phyloP scores from a whole-genome alignment of 2,329 filamentous ascomycete genomes.

The Helotiales sp. region DNA sequence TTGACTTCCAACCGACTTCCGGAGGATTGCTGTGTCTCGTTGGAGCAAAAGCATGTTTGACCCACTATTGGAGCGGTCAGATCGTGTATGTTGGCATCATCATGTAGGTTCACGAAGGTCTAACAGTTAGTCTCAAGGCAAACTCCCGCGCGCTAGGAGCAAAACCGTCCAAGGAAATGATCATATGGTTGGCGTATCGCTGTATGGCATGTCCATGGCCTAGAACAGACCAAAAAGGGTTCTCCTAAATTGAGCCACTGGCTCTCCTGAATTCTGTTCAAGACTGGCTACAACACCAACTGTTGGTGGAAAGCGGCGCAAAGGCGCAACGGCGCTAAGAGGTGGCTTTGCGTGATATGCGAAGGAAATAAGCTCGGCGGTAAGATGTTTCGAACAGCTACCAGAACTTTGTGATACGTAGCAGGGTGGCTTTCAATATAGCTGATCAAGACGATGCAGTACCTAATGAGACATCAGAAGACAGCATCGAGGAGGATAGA shows the following conservation, averaged over 20 bases:
- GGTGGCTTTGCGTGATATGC: neutral
- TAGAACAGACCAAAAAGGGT: conserved; percentile 1
- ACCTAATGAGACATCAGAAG: neutral
- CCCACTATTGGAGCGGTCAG: neutral
- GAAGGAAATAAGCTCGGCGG: neutral
- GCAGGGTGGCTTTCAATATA: no score
- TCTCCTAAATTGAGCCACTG: neutral
- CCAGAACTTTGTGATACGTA: neutral
- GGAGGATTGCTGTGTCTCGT: neutral
- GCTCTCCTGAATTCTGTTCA: neutral
- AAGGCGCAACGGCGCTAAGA: neutral
- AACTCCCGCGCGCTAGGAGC: neutral
- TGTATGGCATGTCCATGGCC: neutral
- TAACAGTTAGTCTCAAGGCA: neutral
- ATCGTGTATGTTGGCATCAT: neutral
- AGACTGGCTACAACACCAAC: conserved; percentile 1
- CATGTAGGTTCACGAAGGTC: neutral
- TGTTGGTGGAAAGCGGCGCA: neutral
- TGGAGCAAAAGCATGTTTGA: neutral
- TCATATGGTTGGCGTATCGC: neutral
- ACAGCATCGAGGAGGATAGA: conserved; percentile 1
- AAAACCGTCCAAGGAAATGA: neutral
- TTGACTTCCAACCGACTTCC: neutral
- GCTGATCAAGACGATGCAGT: neutral
- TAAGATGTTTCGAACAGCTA: neutral